Conservation (phyloP, 2,329 filamentous ascomycete species). For the Claviceps africana region DNA sequence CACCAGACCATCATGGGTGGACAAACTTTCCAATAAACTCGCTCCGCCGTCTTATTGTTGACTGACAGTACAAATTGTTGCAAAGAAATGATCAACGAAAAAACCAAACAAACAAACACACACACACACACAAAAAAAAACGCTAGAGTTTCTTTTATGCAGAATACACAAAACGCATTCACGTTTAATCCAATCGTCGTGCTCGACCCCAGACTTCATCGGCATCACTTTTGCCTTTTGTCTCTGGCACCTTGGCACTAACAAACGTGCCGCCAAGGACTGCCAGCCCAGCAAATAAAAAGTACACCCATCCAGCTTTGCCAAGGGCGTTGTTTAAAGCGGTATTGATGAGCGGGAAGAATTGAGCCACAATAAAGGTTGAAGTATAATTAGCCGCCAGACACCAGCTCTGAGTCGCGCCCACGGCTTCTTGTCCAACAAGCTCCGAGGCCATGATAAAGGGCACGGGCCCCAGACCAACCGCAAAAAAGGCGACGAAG, state of each 20-base stretch:
- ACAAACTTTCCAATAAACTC: conserved; percentile 19
- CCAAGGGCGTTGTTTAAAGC: conserved; percentile 49
- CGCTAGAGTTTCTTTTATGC: background rate
- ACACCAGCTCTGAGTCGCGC: conserved; percentile 79
- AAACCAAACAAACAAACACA: background rate
- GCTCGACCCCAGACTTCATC: conserved; percentile 84
- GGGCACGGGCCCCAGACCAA: conserved; percentile 83
- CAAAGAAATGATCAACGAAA: background rate
- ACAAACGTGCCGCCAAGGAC: conserved; percentile 59
- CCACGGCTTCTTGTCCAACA: conserved; percentile 79
- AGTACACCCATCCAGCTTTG: conserved; percentile 73
- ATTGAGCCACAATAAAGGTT: conserved; percentile 85
- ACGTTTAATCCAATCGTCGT: conserved; percentile 33
- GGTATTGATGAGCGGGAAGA: conserved; percentile 79
- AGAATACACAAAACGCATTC: background rate
- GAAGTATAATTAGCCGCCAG: conserved; percentile 78
- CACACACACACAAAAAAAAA: no score
- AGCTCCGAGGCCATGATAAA: conserved; percentile 90
- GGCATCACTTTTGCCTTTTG: conserved; percentile 65
- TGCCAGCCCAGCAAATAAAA: conserved; percentile 72
- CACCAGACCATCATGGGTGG: conserved; percentile 37
- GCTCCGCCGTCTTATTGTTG: background rate
- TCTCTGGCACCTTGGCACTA: conserved; percentile 65
- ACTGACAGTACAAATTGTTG: background rate
- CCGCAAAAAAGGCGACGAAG: conserved; percentile 81